A percentile compares a stretch with the other conserved stretches of the same genome.
Conservation (phyloP, 75 land plant genomes). For the Chamaecyparis obtusa region DNA sequence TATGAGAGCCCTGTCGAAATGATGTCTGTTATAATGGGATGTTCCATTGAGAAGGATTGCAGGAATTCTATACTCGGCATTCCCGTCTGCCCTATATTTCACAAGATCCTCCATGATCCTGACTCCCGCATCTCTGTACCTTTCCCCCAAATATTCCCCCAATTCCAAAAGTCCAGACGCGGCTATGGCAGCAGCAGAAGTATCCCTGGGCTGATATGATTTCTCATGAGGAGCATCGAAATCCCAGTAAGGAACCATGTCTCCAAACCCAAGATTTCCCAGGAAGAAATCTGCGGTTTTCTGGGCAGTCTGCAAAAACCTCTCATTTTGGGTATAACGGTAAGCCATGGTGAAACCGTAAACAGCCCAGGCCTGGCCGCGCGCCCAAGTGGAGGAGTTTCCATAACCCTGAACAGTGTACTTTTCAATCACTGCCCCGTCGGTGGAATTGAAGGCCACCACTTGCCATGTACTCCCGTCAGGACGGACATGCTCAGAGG, state of each 20-base stretch:
- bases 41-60: not conserved
- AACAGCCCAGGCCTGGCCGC: slow-evolving; percentile 10
- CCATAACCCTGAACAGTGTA: not conserved
- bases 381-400: not conserved
- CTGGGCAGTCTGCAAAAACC: not conserved
- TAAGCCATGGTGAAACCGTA: slow-evolving; percentile 10
- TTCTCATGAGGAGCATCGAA: not conserved
- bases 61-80: not conserved
- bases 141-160: not conserved
- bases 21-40: not conserved
- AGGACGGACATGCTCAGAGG: not conserved
- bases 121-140: not conserved
- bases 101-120: not conserved
- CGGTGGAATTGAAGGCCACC: not conserved
- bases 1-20: not conserved
- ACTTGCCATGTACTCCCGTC: slow-evolving; percentile 8
- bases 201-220: not conserved
- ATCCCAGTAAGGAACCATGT: slow-evolving; percentile 11
- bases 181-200: not conserved
- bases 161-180: not conserved
- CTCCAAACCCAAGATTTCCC: not conserved
- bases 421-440: not conserved
- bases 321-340: not conserved
- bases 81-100: not conserved
- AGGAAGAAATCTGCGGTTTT: not conserved